Base-by-base conservation (phyloP, 805 yeast genomes). In the Monosporozyma solicola region DNA sequence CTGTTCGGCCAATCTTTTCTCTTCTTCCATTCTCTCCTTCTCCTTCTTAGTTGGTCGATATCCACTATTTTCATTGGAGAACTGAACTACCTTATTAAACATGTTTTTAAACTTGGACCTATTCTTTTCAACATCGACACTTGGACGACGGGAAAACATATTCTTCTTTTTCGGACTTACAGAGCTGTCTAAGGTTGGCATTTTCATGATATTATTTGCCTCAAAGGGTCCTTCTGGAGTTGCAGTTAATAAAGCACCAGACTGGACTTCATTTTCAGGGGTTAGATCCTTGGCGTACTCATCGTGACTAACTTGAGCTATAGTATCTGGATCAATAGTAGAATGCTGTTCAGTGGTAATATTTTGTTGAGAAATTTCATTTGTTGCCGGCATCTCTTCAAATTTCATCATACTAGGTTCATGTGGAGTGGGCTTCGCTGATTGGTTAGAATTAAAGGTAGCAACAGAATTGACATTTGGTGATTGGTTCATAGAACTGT, bases 21-120 rank as follows among this genome's bases (percentile, higher is more conserved):
- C 25, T 22, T 49, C 51, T 16, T 54, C 43, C n/a, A 54, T 32
- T 41, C 27, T 44, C 15, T 13, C 4, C 35, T 56, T 51, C 20
- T 61, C 58, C 37, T 57, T 56, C 45, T 60, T 58, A 20, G 62
- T 48, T 16, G 63, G 61, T 52, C 66, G 71, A 51, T 64, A 62
- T 2, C 71, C 71, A 48, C 64, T 63, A 49, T 67, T 66, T 51
- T 67, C 69, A n/a, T 59, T 59, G 15, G 69, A 66, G 48, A 67
- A 67, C 49, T 66, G 67, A 7, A 62, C 64, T 16, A 67, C 63
- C 49, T 60, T 65, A 37, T 60, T 60, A n/a, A 67, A 53, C 41
- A 66, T 57, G 44, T 55, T 57, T 55, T 63, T 66, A 41, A 66
- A 59, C 50, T 59, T 63, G 2, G 57, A 58, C 41, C 49, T 55